Percentiles rank a stretch among this genome's conserved stretches.
Conservation (phyloP, 2,329 filamentous ascomycete species). For the Aspergillus fijiensis region DNA sequence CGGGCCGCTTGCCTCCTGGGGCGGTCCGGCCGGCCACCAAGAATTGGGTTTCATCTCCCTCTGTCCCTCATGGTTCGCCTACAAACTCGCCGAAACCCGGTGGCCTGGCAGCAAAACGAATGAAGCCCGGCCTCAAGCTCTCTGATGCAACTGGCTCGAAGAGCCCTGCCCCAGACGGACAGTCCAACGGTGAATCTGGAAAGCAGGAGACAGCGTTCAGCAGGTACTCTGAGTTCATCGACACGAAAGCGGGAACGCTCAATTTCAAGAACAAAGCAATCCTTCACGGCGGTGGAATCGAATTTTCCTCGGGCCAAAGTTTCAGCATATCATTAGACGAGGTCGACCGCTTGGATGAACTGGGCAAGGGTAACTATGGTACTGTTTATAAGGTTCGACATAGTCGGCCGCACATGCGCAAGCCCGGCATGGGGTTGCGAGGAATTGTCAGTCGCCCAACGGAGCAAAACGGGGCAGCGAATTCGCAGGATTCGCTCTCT, state of each 20-base stretch:
- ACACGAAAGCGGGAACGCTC: slow-evolving; percentile 85
- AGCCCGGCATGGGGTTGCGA: slow-evolving; percentile 59
- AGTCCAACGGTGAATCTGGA: slow-evolving; percentile 26
- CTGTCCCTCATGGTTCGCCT: slow-evolving; percentile 29
- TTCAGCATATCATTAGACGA: slow-evolving; percentile 96
- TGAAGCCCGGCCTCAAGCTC: slow-evolving; percentile 49
- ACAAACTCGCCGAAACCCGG: slow-evolving; percentile 44
- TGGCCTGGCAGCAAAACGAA: slow-evolving; percentile 48
- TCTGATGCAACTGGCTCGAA: slow-evolving; percentile 48
- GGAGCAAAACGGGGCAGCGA: slow-evolving; percentile 20
- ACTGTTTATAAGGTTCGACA: slow-evolving; percentile 97
- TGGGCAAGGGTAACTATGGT: slow-evolving; percentile 97
- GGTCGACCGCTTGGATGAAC: slow-evolving; percentile 85
- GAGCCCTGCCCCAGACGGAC: slow-evolving; percentile 48
- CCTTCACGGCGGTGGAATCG: slow-evolving; percentile 83
- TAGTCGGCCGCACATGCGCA: slow-evolving; percentile 65
- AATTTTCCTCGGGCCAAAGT: slow-evolving; percentile 84
- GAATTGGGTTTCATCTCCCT: slow-evolving; percentile 36
- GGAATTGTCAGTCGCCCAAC: slow-evolving; percentile 54
- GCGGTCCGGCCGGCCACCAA: slow-evolving; percentile 30
- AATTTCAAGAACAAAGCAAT: slow-evolving; percentile 92
- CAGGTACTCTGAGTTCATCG: slow-evolving; percentile 78
- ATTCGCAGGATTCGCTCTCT: slow-evolving; percentile 32
- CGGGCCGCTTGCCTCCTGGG: slow-evolving; percentile 29
- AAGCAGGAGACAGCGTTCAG: slow-evolving; percentile 58